Percentiles rank a stretch among this genome's conserved stretches.
These are phyloP conservation scores for Herpetomonas samuelpessoai DNA, from an alignment of 208 protist species.

Conservation along the genomic window DNA sequence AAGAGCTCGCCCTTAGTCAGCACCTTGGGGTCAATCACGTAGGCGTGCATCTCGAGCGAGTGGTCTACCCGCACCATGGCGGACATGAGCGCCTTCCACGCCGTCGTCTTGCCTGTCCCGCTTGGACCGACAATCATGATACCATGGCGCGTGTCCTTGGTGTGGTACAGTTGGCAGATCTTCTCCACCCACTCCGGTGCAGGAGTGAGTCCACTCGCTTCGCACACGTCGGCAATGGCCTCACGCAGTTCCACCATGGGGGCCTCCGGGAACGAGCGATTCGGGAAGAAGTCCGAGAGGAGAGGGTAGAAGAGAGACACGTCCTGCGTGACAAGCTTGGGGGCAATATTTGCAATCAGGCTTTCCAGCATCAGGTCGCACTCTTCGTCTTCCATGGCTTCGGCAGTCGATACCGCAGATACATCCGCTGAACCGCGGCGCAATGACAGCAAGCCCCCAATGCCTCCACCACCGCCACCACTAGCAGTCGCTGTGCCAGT, in stretches of 20 bases:
- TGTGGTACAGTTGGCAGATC: slow-evolving; percentile 97
- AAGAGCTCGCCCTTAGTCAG: slow-evolving; percentile 98
- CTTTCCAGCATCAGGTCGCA: slow-evolving; percentile 89
- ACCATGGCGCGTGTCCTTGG: slow-evolving; percentile 97
- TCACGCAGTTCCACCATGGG: slow-evolving; percentile 50
- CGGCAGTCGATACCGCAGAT: neutral
- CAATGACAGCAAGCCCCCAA: neutral
- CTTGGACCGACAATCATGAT: slow-evolving; percentile 99
- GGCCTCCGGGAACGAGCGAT: slow-evolving; percentile 41
- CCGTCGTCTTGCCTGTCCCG: slow-evolving; percentile 97
- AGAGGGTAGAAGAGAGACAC: slow-evolving; percentile 94
- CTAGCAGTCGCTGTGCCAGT: neutral
- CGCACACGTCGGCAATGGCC: slow-evolving; percentile 83
- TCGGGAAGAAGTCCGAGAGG: slow-evolving; percentile 97
- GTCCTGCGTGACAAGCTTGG: slow-evolving; percentile 97
- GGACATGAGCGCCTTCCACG: slow-evolving; percentile 94
- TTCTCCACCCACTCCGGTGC: slow-evolving; percentile 95
- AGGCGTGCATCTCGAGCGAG: slow-evolving; percentile 83
- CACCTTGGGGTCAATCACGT: slow-evolving; percentile 99
- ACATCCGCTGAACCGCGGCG: neutral
- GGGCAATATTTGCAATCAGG: slow-evolving; percentile 96
- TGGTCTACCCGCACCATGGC: slow-evolving; percentile 84
- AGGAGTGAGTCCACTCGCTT: slow-evolving; percentile 50
- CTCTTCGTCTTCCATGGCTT: slow-evolving; percentile 54
- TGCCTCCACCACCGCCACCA: slow-evolving; percentile 3